These are phyloP conservation scores for Leishmania braziliensis DNA, from an alignment of 208 protist species.

Conservation along the genomic window DNA sequence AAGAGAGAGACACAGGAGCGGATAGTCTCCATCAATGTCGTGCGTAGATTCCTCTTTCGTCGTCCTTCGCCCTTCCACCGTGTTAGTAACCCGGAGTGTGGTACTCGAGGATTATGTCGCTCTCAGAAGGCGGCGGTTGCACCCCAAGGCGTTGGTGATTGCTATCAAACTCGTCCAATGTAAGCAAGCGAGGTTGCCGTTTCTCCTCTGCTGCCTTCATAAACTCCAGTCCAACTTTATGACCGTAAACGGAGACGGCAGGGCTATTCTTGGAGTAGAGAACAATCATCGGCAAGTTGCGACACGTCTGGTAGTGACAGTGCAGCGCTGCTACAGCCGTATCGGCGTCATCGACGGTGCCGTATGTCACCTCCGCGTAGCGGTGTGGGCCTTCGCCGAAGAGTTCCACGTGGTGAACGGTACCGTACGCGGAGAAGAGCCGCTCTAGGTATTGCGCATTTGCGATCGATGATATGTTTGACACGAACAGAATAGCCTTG, in stretches of 20 bases:
- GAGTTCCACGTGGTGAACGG: constrained; percentile 66
- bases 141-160: constrained; percentile 59
- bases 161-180: constrained; percentile 72
- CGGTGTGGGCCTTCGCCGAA: constrained; percentile 48
- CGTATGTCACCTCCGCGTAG: constrained; percentile 79
- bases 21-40: not conserved
- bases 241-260: constrained; percentile 66
- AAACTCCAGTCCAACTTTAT: constrained; percentile 68
- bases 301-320: constrained; percentile 76
- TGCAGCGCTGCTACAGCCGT: constrained; percentile 83
- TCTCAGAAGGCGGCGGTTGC: constrained; percentile 59
- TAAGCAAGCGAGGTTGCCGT: constrained; percentile 41
- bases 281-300: constrained; percentile 74
- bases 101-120: constrained; percentile 46
- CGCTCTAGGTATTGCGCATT: constrained; percentile 84
- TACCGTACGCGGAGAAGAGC: constrained; percentile 83
- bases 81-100: not conserved
- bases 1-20: not conserved
- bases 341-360: constrained; percentile 74
- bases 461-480: constrained; percentile 71
- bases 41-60: not conserved
- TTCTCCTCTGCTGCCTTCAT: constrained; percentile 52
- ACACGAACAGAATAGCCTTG: constrained; percentile 68
- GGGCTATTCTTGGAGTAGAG: constrained; percentile 75
- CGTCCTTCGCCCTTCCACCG: not conserved